Evolutionary conservation across 768 basidiomycete species (phyloP).

Genomic region (Kwoniella pini): DNA sequence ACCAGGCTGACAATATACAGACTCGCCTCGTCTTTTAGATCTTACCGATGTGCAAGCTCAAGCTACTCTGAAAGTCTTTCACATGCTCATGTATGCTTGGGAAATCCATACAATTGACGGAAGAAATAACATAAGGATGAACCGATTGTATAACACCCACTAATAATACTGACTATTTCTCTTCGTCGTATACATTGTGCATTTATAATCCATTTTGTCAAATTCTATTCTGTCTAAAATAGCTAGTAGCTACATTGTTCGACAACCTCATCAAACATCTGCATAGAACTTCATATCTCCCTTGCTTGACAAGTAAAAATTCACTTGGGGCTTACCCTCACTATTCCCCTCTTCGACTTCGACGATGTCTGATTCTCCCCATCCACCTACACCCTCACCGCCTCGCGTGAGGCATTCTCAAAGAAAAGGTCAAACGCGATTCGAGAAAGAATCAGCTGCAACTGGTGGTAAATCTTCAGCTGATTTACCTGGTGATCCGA

Average conservation of each 20-base stretch:
- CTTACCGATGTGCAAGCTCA: conserved; percentile 7
- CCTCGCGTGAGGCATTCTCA: conserved; percentile 26
- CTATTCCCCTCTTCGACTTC: background rate
- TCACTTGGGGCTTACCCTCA: background rate
- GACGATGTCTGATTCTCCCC: conserved; percentile 8
- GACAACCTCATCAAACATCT: background rate
- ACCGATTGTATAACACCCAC: background rate
- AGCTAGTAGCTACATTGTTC: conserved; percentile 1
- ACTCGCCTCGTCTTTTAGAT: conserved; percentile 1
- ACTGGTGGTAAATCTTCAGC: conserved; percentile 71
- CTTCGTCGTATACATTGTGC: too few species aligned
- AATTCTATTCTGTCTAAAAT: too few species aligned
- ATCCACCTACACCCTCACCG: conserved; percentile 34
- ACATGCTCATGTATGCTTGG: background rate
- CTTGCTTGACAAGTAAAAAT: too few species aligned
- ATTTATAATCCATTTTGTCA: too few species aligned
- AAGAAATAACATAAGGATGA: conserved; percentile 2
- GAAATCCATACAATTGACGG: background rate
- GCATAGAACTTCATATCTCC: background rate
- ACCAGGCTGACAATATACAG: background rate
- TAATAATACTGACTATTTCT: too few species aligned
- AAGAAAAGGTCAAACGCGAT: conserved; percentile 30
- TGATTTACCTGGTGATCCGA: conserved; percentile 81
- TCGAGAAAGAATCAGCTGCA: conserved; percentile 69
- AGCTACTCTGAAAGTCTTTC: background rate